Conservation (phyloP, 257 asterid genomes). For the Solanum sitiens region DNA sequence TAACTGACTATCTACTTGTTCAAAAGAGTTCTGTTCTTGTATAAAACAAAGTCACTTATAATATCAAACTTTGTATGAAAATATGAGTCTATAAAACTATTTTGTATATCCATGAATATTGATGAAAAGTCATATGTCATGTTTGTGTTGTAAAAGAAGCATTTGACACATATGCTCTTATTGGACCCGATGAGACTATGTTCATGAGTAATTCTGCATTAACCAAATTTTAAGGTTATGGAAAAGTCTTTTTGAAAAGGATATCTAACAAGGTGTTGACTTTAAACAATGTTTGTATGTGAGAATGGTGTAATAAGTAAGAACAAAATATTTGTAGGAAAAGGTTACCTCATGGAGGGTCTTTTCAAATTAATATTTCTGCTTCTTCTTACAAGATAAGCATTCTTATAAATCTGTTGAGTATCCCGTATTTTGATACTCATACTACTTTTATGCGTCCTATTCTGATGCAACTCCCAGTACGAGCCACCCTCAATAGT, state of each 20-base stretch:
- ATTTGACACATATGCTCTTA: not conserved
- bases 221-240: not conserved
- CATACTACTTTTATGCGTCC: not conserved
- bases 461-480: not conserved
- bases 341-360: not conserved
- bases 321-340: not conserved
- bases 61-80: no score
- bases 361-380: not conserved
- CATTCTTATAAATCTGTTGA: not conserved
- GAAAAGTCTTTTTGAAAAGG: not conserved
- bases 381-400: not conserved
- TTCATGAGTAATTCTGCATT: not conserved
- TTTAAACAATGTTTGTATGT: not conserved
- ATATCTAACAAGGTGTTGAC: not conserved
- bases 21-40: no score
- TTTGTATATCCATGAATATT: not conserved
- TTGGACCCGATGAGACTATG: not conserved
- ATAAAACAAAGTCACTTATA: no score
- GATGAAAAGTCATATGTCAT: not conserved
- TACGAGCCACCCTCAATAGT: not conserved
- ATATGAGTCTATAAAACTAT: not conserved
- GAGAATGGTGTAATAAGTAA: not conserved
- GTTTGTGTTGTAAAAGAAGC: not conserved
- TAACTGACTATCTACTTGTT: not conserved
- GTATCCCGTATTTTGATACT: not conserved